Evolutionary conservation across 306 rosid genomes (phyloP), one percentile per base, ranked within the genome.

Genomic region (Cucurbita argyrosperma): DNA sequence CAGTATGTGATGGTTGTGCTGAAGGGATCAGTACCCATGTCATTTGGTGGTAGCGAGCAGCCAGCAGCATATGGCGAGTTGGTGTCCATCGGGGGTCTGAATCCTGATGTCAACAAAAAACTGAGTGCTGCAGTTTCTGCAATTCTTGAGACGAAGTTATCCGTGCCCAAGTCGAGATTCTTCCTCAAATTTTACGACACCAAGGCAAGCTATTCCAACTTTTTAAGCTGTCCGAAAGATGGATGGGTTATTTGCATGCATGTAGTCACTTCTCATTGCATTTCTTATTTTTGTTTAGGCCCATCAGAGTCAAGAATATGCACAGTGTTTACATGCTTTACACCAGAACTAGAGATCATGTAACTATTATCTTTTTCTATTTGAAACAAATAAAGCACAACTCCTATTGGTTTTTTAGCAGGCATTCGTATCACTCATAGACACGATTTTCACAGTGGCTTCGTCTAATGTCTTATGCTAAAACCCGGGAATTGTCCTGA

Each of bases 1-100:
- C 89, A 94, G 99, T 89, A 91, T 84, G 97, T 91, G 86, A 94
- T 94, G 97, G 76, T 89, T 79, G 97, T 91, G 45, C 84, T 94
- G 86, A 91, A 91, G 82, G 99, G 99, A 72, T 94, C 99, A 14
- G 82, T 91, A 43, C 97, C 99, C 76, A 82, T 94, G 8, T 39
- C 99, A 71, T 94, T 94, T 85, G 95, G 96, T 74, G 99, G 96
- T 65, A 86, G 72, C 52, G 97, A 94, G 85, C 80, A 89, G 78
- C 96, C 96, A 38, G 96, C 99, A 50, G 99, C 97, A 54, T 91
- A 88, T 80, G 97, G 92, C 38, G 99, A 94, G 85, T 71, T 94
- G 91, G 90, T 91, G 76, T 89, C 99, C 78, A 94, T 94, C 71
- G 99, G 99, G 18, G 99, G 92, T 62, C 91, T 94, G 72, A 82